Base-by-base conservation (phyloP, 1,284 basidiomycete genomes). In the Boletus sp. region DNA sequence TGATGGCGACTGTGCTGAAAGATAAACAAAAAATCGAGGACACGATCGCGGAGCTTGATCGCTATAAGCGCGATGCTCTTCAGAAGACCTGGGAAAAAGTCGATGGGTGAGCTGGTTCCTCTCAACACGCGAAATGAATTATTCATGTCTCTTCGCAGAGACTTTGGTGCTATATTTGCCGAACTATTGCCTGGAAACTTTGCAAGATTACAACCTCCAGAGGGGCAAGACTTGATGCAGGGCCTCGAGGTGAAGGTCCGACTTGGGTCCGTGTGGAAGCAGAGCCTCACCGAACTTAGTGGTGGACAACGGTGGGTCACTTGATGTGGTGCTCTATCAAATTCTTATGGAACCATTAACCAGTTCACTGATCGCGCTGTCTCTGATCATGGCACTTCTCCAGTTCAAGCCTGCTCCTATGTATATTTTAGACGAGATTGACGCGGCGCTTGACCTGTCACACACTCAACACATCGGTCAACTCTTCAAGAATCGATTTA, bases 351-450 rank as follows among this genome's bases (percentile, higher is more conserved):
- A 25, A 46, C 27, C 27, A 40, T 16, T 7, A 35, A 45, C 27
- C 57, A 94, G 92, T 53, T 97, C 94, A 1, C 79, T 99, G 53
- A 98, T 99, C 61, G 95, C 95, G 0, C 79, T 99, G 2, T 96
- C 93, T 9, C 78, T 99, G 41, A 98, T 99, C 75, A 95, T 99
- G 94, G 89, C 94, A 0, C 79, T 99, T 33, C 80, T 99, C 29
- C 94, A 98, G 69, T 98, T 98, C 80, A 97, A 98, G 66, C 94
- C 95, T 2, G 94, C 95, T n/a, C 96, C 94, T 0, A 95, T 99
- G 92, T 98, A 99, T 69, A 98, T 99, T 63, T 80, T 99, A 19
- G 96, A 99, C 71, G 96, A 99, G 72, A 96, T 99, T 59, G 94
- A 98, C 69, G 93, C 94, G 0, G 94, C 94, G 5, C 80, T 97